Conservation (phyloP, 768 basidiomycete species). For the Hirschioporus abietinus region DNA sequence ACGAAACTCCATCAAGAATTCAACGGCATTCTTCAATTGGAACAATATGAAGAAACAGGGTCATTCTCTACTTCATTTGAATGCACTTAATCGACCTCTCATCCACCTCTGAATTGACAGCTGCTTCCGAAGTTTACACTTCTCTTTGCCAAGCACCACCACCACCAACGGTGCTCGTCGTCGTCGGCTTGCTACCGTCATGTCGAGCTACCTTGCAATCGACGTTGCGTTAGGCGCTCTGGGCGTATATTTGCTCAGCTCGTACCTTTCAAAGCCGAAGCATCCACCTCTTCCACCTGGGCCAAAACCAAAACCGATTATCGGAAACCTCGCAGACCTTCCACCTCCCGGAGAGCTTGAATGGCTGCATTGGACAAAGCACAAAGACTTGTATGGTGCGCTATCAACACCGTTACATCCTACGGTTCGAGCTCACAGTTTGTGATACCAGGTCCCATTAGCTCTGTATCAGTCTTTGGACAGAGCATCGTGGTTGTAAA, state of each 20-base stretch:
- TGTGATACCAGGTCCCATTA: background rate
- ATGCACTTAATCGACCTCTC: too few species aligned
- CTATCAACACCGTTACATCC: background rate
- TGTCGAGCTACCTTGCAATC: background rate
- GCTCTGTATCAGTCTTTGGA: slow-evolving; percentile 50
- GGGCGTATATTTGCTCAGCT: slow-evolving; percentile 6
- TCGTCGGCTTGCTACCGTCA: background rate
- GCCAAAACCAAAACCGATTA: slow-evolving; percentile 56
- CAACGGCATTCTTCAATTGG: too few species aligned
- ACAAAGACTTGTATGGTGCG: slow-evolving; percentile 13
- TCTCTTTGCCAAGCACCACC: background rate
- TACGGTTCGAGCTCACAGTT: background rate
- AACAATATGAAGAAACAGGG: too few species aligned
- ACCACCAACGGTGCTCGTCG: background rate
- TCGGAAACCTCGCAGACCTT: slow-evolving; percentile 63
- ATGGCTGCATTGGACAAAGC: slow-evolving; percentile 63
- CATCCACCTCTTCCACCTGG: slow-evolving; percentile 53
- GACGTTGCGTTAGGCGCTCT: background rate
- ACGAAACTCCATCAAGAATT: too few species aligned
- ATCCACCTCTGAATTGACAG: too few species aligned
- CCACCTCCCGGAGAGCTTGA: slow-evolving; percentile 44
- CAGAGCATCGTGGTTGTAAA: slow-evolving; percentile 67
- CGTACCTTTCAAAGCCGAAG: slow-evolving; percentile 11
- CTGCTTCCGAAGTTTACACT: background rate
- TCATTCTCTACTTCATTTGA: background rate